Conservation (phyloP, 2,329 filamentous ascomycete genomes). For the Trichoderma aggressivum region DNA sequence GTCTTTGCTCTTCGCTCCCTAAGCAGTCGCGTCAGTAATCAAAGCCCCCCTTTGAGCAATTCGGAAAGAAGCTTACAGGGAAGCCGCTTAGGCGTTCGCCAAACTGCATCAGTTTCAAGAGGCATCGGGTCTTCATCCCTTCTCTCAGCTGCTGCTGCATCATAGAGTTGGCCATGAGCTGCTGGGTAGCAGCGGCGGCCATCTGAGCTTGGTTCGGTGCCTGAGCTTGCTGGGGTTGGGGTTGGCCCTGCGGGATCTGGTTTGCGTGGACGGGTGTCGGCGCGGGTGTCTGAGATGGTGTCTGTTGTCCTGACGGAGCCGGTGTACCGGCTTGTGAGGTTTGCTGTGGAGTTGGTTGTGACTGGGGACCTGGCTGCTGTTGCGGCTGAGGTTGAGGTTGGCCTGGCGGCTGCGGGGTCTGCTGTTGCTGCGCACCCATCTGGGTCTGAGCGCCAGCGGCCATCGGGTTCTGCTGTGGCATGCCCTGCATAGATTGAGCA, state of each 20-base stretch:
- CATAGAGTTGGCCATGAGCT: conserved; percentile 33
- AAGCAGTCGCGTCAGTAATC: conserved; percentile 11
- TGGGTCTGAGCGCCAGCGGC: conserved; percentile 32
- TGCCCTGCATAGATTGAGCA: conserved; percentile 43
- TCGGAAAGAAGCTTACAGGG: conserved; percentile 39
- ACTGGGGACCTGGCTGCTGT: conserved; percentile 25
- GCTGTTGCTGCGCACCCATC: conserved; percentile 28
- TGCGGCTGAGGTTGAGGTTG: conserved; percentile 30
- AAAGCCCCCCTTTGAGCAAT: conserved; percentile 19
- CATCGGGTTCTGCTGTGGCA: conserved; percentile 44
- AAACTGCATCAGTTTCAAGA: conserved; percentile 61
- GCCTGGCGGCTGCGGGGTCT: conserved; percentile 1
- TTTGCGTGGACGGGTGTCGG: conserved; percentile 37
- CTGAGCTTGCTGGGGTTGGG: conserved; percentile 32
- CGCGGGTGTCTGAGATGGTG: conserved; percentile 45
- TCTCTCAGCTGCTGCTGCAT: conserved; percentile 49
- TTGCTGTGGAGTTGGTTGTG: conserved; percentile 46
- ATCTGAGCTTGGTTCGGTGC: conserved; percentile 31
- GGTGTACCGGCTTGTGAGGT: conserved; percentile 41
- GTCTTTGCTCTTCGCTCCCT: conserved; percentile 59
- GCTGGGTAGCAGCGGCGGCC: conserved; percentile 33
- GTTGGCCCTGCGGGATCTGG: conserved; percentile 32
- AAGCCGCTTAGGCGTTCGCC: conserved; percentile 60
- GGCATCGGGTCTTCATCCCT: conserved; percentile 53
- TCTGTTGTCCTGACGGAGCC: conserved; percentile 44